These are phyloP conservation scores for Aureobasidium namibiae DNA, from an alignment of 2,329 filamentous ascomycete species.

Conservation along the genomic window DNA sequence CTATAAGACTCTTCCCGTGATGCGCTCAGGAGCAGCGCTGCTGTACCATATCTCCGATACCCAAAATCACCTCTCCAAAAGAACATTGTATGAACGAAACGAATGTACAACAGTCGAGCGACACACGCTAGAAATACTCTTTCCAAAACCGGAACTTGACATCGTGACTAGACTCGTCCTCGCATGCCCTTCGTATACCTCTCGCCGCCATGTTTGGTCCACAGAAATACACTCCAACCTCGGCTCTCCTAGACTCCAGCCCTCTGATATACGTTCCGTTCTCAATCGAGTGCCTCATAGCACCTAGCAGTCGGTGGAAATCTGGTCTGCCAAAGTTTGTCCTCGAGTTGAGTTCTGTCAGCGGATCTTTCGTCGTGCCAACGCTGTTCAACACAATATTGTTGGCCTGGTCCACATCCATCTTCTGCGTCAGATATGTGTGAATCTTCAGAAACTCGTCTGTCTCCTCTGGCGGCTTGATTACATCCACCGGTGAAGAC, in stretches of 20 bases:
- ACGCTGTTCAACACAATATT: slow-evolving; percentile 97
- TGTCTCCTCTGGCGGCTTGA: slow-evolving; percentile 57
- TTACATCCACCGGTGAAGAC: slow-evolving; percentile 35
- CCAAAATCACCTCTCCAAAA: slow-evolving; percentile 10
- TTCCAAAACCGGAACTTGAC: slow-evolving; percentile 98
- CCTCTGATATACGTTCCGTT: slow-evolving; percentile 79
- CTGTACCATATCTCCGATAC: slow-evolving; percentile 10
- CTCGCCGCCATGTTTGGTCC: slow-evolving; percentile 74
- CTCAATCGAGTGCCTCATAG: slow-evolving; percentile 81
- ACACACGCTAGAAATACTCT: slow-evolving; percentile 56
- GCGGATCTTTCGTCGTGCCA: slow-evolving; percentile 75
- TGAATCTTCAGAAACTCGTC: slow-evolving; percentile 92
- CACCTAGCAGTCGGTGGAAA: slow-evolving; percentile 69
- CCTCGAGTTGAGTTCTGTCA: slow-evolving; percentile 80
- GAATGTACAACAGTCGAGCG: slow-evolving; percentile 3
- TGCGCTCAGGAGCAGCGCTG: background rate
- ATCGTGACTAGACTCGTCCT: slow-evolving; percentile 61
- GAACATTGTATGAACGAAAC: background rate
- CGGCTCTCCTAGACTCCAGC: slow-evolving; percentile 63
- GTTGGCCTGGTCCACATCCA: slow-evolving; percentile 85
- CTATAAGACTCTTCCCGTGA: background rate
- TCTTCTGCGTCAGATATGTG: slow-evolving; percentile 89
- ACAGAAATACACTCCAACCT: slow-evolving; percentile 96
- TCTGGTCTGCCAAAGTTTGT: slow-evolving; percentile 95
- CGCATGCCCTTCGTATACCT: slow-evolving; percentile 76